phyloP scores from a whole-genome alignment of 2,329 filamentous ascomycete species.

The Aspergillus fructus region DNA sequence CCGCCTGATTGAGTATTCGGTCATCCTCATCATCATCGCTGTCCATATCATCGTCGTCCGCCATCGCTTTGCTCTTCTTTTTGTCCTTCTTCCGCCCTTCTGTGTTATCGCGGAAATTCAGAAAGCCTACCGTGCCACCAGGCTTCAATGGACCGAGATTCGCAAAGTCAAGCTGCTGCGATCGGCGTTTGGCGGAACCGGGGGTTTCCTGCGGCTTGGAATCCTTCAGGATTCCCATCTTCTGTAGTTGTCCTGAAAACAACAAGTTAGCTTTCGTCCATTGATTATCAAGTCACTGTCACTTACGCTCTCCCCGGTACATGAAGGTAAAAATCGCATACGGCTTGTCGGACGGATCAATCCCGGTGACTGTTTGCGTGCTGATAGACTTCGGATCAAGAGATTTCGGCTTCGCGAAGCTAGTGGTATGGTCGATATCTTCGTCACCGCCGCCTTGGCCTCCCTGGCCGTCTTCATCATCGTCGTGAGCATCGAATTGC shows the following conservation, averaged over 20 bases:
- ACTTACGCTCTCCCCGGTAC: conserved; percentile 90
- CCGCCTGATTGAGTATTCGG: conserved; percentile 60
- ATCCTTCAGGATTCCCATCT: conserved; percentile 83
- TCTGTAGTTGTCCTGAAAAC: conserved; percentile 78
- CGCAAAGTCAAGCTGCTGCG: conserved; percentile 79
- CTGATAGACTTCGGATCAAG: conserved; percentile 96
- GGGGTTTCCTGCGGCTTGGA: conserved; percentile 62
- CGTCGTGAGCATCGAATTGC: conserved; percentile 94
- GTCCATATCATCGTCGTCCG: conserved; percentile 64
- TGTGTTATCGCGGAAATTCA: conserved; percentile 75
- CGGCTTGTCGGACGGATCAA: conserved; percentile 92
- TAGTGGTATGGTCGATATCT: conserved; percentile 94
- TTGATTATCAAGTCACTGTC: background rate
- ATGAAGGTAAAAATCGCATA: conserved; percentile 98
- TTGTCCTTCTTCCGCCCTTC: conserved; percentile 56
- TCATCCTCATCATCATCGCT: conserved; percentile 73
- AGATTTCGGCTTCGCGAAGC: conserved; percentile 94
- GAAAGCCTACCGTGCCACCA: conserved; percentile 85
- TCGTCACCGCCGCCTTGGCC: conserved; percentile 64
- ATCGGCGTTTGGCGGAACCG: conserved; percentile 70
- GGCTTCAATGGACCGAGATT: conserved; percentile 80
- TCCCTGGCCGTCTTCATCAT: conserved; percentile 70
- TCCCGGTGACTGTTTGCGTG: conserved; percentile 97
- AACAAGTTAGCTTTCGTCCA: background rate
- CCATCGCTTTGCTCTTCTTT: conserved; percentile 60